These are phyloP conservation scores for Phytopythium oedochilum DNA, from an alignment of 352 stramenopile species.

Conservation along the genomic window DNA sequence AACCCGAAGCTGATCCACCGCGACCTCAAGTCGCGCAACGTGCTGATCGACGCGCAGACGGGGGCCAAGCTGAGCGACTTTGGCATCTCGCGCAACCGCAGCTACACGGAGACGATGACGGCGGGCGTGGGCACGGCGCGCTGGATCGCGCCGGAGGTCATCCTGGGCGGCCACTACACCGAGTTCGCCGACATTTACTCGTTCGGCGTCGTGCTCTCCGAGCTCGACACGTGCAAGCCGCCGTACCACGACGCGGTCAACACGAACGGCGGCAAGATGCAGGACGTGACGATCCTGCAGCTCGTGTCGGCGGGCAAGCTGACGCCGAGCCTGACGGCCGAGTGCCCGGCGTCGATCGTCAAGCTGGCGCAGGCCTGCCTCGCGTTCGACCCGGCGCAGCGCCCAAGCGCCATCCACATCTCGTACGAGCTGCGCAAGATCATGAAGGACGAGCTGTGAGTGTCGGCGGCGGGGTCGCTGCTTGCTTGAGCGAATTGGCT, in stretches of 20 bases:
- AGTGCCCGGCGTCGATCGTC: slow-evolving; percentile 49
- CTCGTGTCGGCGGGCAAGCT: slow-evolving; percentile 65
- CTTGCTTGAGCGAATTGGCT: too few species aligned
- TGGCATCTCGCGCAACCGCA: slow-evolving; percentile 55
- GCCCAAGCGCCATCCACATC: slow-evolving; percentile 70
- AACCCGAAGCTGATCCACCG: slow-evolving; percentile 64
- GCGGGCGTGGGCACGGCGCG: slow-evolving; percentile 44
- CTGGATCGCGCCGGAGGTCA: slow-evolving; percentile 55
- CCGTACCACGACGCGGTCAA: slow-evolving; percentile 60
- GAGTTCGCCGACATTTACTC: slow-evolving; percentile 55
- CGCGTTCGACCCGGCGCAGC: slow-evolving; percentile 53
- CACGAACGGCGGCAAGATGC: slow-evolving; percentile 56
- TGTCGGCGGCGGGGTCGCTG: background rate
- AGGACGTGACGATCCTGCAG: slow-evolving; percentile 57
- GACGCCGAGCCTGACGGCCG: slow-evolving; percentile 50
- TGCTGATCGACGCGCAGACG: slow-evolving; percentile 52
- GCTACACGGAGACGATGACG: slow-evolving; percentile 59
- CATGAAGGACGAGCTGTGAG: slow-evolving; percentile 62
- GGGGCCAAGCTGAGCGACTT: slow-evolving; percentile 70
- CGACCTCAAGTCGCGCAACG: slow-evolving; percentile 66
- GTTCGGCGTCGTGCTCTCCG: slow-evolving; percentile 49
- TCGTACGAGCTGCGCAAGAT: slow-evolving; percentile 79
- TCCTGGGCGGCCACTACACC: slow-evolving; percentile 44
- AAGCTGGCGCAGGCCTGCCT: slow-evolving; percentile 56
- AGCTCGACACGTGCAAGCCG: slow-evolving; percentile 61